These are phyloP conservation scores for Colletotrichum chrysophilum DNA, from an alignment of 2,329 filamentous ascomycete genomes.

Conservation along the genomic window DNA sequence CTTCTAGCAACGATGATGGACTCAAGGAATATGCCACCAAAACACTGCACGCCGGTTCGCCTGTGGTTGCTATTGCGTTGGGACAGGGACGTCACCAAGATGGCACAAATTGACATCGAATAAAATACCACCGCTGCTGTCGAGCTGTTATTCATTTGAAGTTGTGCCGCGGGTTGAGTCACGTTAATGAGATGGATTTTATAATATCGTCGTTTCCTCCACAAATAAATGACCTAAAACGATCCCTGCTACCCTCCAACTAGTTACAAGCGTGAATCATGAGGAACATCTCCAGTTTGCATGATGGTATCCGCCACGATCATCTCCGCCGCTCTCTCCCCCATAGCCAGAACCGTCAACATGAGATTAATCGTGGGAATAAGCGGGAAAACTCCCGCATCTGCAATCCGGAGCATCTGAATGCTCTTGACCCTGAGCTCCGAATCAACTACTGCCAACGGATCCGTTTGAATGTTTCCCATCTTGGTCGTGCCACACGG, in stretches of 20 bases:
- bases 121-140: too few species aligned
- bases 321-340: background rate
- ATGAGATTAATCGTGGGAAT: background rate
- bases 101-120: too few species aligned
- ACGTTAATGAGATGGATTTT: background rate
- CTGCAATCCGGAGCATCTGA: background rate
- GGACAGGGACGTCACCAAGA: too few species aligned
- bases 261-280: background rate
- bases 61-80: background rate
- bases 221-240: background rate
- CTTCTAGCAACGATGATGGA: background rate
- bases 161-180: background rate
- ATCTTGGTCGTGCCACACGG: background rate
- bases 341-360: background rate
- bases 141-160: background rate
- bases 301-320: background rate
- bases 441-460: background rate
- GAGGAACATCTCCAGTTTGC: background rate
- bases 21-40: background rate
- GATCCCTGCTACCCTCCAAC: background rate
- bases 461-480: background rate
- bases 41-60: background rate
- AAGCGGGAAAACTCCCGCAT: background rate
- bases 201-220: background rate
- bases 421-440: background rate